Percentiles rank a stretch among this genome's conserved stretches.
phyloP scores from a whole-genome alignment of 176 grass and related monocot species.

The Guadua angustifolia region DNA sequence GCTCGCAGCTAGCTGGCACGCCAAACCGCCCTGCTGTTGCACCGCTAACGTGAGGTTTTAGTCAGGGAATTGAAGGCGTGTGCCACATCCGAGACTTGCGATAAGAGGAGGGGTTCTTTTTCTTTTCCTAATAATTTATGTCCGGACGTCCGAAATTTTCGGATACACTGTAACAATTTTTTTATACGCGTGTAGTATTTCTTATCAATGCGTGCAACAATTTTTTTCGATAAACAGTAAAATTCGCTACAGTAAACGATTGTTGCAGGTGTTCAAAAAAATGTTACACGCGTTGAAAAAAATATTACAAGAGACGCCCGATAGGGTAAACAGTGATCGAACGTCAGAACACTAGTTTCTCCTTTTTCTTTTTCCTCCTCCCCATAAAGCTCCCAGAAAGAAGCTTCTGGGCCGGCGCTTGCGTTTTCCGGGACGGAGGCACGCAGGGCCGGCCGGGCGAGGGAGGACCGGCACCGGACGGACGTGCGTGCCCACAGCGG shows the following conservation, averaged over 20 bases:
- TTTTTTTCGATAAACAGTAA: no score
- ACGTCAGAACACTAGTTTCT: no score
- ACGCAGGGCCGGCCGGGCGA: constrained; percentile 4
- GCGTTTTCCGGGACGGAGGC: not conserved
- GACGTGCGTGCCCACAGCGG: not conserved
- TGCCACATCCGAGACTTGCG: not conserved
- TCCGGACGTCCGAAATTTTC: no score
- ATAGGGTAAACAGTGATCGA: no score
- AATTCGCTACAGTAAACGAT: no score
- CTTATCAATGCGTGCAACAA: no score
- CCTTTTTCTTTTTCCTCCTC: not conserved
- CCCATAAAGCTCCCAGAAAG: not conserved
- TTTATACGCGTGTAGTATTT: no score
- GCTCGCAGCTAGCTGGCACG: not conserved
- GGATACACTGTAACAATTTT: no score
- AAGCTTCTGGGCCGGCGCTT: not conserved
- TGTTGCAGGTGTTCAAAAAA: no score
- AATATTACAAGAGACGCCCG: no score
- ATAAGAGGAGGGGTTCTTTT: not conserved
- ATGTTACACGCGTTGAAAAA: no score
- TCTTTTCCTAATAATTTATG: no score
- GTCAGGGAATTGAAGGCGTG: not conserved
- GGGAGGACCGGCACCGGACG: not conserved
- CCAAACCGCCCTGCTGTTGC: not conserved
- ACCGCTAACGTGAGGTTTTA: not conserved